Percentiles rank a stretch among this genome's conserved stretches.
Evolutionary conservation across 306 rosid genomes (phyloP).

Genomic region (Vigna radiata): DNA sequence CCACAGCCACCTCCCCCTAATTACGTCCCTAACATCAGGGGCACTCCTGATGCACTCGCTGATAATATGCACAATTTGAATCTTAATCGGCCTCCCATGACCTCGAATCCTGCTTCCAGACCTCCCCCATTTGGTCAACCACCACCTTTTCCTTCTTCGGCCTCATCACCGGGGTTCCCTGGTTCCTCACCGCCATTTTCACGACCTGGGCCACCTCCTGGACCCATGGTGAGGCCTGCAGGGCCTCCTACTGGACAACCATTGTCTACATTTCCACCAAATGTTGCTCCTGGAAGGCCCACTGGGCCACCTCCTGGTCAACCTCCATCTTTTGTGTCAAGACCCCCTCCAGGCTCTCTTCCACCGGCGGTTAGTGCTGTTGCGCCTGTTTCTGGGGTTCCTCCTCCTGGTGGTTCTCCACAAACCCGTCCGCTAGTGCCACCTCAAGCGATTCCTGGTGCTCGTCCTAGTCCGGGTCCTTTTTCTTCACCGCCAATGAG

Average conservation of each 20-base stretch:
- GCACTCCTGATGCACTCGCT: conserved; percentile 57
- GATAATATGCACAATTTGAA: conserved; percentile 76
- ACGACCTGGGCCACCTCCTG: conserved; percentile 81
- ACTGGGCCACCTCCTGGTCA: conserved; percentile 59
- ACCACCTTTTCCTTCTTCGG: conserved; percentile 60
- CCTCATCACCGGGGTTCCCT: conserved; percentile 57
- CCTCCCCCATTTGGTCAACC: conserved; percentile 79
- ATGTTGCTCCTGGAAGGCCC: conserved; percentile 50
- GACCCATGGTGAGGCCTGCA: conserved; percentile 56
- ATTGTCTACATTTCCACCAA: conserved; percentile 52
- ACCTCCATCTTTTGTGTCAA: conserved; percentile 50
- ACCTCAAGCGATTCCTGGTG: conserved; percentile 46
- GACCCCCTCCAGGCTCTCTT: conserved; percentile 63
- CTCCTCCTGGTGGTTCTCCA: conserved; percentile 57
- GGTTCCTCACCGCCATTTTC: conserved; percentile 60
- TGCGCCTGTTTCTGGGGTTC: conserved; percentile 56
- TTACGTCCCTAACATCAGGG: conserved; percentile 66
- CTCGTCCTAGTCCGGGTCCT: conserved; percentile 55
- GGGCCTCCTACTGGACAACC: conserved; percentile 64
- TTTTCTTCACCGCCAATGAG: conserved; percentile 54
- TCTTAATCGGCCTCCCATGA: conserved; percentile 73
- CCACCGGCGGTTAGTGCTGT: conserved; percentile 51
- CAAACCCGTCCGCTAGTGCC: conserved; percentile 53
- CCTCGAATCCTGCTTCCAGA: conserved; percentile 72
- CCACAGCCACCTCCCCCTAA: conserved; percentile 68